Evolutionary conservation across 805 yeast genomes (phyloP), one percentile per base, ranked within the genome.

Genomic region (Pichia ethanolica): DNA sequence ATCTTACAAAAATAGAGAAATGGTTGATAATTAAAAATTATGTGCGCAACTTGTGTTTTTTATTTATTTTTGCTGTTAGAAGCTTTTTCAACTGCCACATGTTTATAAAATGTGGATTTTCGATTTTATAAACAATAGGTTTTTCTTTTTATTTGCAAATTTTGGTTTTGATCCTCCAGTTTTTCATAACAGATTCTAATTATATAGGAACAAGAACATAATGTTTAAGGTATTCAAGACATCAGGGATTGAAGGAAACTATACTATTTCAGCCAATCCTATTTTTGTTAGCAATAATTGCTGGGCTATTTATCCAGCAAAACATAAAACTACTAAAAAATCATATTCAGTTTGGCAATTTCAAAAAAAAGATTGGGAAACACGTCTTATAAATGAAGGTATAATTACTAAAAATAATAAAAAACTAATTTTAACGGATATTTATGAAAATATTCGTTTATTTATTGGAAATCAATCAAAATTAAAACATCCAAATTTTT

Each of bases 221-320:
- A 79, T 79, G 83, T 78, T 79, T 59, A 75, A 70, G 51, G 73
- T 77, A 8, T 72, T 76, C 50, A 77, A 76, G 57, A 72, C 73
- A 36, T 57, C 80, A 6, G 89, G 89, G 0, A 84, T 84, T 44
- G 77, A 81, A 56, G 78, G 82, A 10, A 68, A 75, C 44, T 89
- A 89, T 63, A 74, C 82, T 13, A 79, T 86, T 32, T 82, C 89
- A 50, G 73, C 80, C 5, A 79, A 83, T 45, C 84, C 95, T 0
- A 69, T 84, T 11, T 89, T 89, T 65, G 60, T 62, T 2, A 71
- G 73, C 14, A 74, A 84, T 7, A 95, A 86, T 26, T 85, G 90
- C 20, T 90, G 97, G 97, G 66, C 82, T 7, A 80, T 90, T 0
- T 86, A 79, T 60, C 89, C 91, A 1, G 97, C 91, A n/a, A 85